These are phyloP conservation scores for Orbilia blumenaviensis DNA, from an alignment of 2,329 filamentous ascomycete species.

Conservation along the genomic window DNA sequence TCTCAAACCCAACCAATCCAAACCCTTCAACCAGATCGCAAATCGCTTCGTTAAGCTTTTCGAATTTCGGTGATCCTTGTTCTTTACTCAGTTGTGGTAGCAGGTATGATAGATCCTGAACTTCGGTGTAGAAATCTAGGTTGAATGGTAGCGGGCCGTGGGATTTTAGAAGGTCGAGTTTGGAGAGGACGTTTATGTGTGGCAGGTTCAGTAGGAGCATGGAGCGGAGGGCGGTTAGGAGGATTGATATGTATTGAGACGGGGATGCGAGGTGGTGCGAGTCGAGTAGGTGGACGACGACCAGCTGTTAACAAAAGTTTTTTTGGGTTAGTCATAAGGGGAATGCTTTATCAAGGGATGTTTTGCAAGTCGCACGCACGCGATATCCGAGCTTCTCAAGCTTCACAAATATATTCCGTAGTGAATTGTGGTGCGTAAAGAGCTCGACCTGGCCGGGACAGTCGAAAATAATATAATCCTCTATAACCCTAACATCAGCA, in stretches of 20 bases:
- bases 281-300: slow-evolving; percentile 91
- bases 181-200: slow-evolving; percentile 93
- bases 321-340: background rate
- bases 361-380: slow-evolving; percentile 67
- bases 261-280: slow-evolving; percentile 92
- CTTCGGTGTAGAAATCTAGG: slow-evolving; percentile 95
- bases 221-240: slow-evolving; percentile 89
- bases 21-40: slow-evolving; percentile 88
- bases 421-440: slow-evolving; percentile 91
- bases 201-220: slow-evolving; percentile 99
- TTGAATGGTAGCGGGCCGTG: slow-evolving; percentile 85
- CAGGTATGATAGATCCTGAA: slow-evolving; percentile 88
- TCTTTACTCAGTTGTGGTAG: slow-evolving; percentile 81
- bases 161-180: slow-evolving; percentile 90
- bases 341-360: slow-evolving; percentile 39
- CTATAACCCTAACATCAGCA: slow-evolving; percentile 59
- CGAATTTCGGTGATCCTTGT: slow-evolving; percentile 78
- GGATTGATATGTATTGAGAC: slow-evolving; percentile 91
- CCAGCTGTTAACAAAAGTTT: slow-evolving; percentile 71
- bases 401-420: slow-evolving; percentile 89
- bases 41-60: slow-evolving; percentile 84
- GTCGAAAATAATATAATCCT: slow-evolving; percentile 94
- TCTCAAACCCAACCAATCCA: slow-evolving; percentile 88
- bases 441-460: slow-evolving; percentile 97
- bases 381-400: slow-evolving; percentile 91